Evolutionary conservation across 768 basidiomycete species (phyloP), one percentile per base, ranked within the genome.

Genomic region (Boletus coccyginus): DNA sequence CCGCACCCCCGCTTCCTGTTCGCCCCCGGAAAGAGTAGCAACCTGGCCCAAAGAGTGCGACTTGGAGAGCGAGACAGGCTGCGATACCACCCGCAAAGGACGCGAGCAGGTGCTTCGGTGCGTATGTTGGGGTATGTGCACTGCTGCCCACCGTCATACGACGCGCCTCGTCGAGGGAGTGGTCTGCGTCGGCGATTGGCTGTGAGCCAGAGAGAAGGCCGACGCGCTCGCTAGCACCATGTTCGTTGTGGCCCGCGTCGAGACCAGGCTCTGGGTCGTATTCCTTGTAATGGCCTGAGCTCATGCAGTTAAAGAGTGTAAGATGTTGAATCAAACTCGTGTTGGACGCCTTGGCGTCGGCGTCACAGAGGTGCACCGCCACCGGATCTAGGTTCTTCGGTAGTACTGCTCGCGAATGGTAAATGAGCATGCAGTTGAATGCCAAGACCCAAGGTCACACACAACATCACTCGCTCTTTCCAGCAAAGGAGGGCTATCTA

Each of bases 71-170:
- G 27, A 82, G 70, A 63, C 82, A 84, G 3, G 78, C 77, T 16
- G 79, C 54, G 21, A 80, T 63, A 5, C 87, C 87, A 3, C 78
- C 77, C 7, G 76, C 68, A 63, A 88, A 88, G 0, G 86, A 81
- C 0, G 70, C 66, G 2, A 74, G 48, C 4, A 85, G 59, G 50
- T 84, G 79, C 11, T 62, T 53, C 43, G 63, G 46, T 35, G 35
- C 35, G 27, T 27, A 27, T 27, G 27, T 27, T 27, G 27, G 27
- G 27, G 3, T 27, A 27, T 27, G 27, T 27, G 27, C 27, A 27
- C 27, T 6, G 27, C 27, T 27, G 27, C 27, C 27, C 27, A 27
- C 27, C 27, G 27, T 27, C 27, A 27, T 3, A 27, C 27, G 27
- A 27, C 27, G 27, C 27, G 27, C 27, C 27, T 27, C 27, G 27